Percentiles rank a stretch among this genome's conserved stretches.
Evolutionary conservation across 78 protist genomes (phyloP).

Genomic region (Dictyostelium purpureum): DNA sequence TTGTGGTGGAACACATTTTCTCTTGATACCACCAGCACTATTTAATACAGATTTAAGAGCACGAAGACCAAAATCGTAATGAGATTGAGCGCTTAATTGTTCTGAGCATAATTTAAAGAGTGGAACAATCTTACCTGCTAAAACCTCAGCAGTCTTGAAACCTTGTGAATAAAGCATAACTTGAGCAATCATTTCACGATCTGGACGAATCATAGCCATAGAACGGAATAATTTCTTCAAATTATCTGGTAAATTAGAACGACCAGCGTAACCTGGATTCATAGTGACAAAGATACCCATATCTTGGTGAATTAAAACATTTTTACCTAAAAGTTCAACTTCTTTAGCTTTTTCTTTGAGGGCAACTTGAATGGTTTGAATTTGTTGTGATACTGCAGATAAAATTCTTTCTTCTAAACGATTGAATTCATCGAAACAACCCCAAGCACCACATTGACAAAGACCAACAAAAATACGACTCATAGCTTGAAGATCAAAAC

Average conservation of each 20-base stretch:
- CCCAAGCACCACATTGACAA: constrained; percentile 99
- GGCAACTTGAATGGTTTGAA: constrained; percentile 97
- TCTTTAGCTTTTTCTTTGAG: constrained; percentile 76
- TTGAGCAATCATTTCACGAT: constrained; percentile 97
- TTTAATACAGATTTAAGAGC: constrained; percentile 97
- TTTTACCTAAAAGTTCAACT: constrained; percentile 77
- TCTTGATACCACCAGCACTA: constrained; percentile 95
- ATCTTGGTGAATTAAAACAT: constrained; percentile 71
- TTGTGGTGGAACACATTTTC: constrained; percentile 39
- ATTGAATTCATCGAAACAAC: constrained; percentile 99
- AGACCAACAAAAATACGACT: constrained; percentile 98
- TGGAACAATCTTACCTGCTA: constrained; percentile 96
- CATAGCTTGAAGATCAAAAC: constrained; percentile 97
- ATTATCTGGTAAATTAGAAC: constrained; percentile 99
- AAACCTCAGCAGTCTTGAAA: constrained; percentile 93
- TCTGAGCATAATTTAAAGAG: constrained; percentile 95
- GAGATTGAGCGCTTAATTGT: constrained; percentile 95
- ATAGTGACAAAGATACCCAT: constrained; percentile 99
- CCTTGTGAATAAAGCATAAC: constrained; percentile 98
- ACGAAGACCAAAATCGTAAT: constrained; percentile 99
- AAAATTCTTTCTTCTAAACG: constrained; percentile 99
- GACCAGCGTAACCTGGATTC: constrained; percentile 99
- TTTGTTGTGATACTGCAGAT: constrained; percentile 99
- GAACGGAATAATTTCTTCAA: constrained; percentile 96
- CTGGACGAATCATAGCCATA: constrained; percentile 97